Percentiles rank a stretch among this genome's conserved stretches.
Evolutionary conservation across 257 asterid species (phyloP).

Genomic region (Salvia splendens): DNA sequence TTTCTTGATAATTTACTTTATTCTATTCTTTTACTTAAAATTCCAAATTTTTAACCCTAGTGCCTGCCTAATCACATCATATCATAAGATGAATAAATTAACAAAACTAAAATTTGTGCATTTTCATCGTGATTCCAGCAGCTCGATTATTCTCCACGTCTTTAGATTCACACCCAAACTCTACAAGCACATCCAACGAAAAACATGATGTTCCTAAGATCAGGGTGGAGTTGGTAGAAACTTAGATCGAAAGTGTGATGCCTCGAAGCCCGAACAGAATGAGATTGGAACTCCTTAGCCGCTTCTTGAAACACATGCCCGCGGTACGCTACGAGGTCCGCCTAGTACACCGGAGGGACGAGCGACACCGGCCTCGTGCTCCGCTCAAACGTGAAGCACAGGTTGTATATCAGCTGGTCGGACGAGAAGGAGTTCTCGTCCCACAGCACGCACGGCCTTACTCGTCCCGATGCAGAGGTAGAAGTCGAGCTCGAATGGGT

Average conservation of each 20-base stretch:
- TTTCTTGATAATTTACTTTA: no score
- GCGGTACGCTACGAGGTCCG: slow-evolving; percentile 68
- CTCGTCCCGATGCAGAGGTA: slow-evolving; percentile 75
- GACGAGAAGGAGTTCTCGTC: slow-evolving; percentile 56
- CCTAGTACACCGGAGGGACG: slow-evolving; percentile 73
- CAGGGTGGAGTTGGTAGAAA: slow-evolving; percentile 46
- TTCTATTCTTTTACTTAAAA: no score
- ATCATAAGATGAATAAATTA: no score
- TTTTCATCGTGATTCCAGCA: no score
- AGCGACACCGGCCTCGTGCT: slow-evolving; percentile 75
- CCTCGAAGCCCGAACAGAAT: slow-evolving; percentile 26
- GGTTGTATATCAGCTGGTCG: slow-evolving; percentile 48
- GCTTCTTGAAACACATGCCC: slow-evolving; percentile 70
- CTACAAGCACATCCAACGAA: slow-evolving; percentile 46
- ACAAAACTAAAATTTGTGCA: no score
- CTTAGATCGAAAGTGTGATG: slow-evolving; percentile 39
- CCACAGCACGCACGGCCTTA: slow-evolving; percentile 60
- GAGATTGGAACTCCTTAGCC: slow-evolving; percentile 46
- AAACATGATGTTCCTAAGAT: slow-evolving; percentile 57
- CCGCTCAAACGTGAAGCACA: slow-evolving; percentile 71
- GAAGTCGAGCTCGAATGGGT: slow-evolving; percentile 68
- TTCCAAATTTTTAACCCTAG: no score
- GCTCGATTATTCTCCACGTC: no score
- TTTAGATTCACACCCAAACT: slow-evolving; percentile 36
- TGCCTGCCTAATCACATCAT: no score